These are phyloP conservation scores for Prunus mume DNA, from an alignment of 306 rosid genomes.

Conservation along the genomic window DNA sequence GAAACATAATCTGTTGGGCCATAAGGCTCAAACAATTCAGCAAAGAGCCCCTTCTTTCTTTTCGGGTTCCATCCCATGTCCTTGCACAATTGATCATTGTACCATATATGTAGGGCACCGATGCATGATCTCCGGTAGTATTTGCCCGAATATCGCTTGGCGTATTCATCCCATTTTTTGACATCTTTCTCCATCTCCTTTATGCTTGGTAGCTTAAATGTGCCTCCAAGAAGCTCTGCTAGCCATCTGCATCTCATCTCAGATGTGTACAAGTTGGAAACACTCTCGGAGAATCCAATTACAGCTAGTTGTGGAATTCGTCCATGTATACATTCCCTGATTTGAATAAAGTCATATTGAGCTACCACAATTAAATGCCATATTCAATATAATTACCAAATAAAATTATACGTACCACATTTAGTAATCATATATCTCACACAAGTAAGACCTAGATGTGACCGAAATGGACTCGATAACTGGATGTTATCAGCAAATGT, in stretches of 20 bases:
- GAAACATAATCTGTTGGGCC: conserved; percentile 56
- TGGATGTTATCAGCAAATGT: background rate
- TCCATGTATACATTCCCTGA: conserved; percentile 46
- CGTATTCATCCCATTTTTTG: conserved; percentile 36
- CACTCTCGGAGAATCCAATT: conserved; percentile 44
- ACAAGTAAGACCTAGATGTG: background rate
- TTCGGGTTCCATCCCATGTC: conserved; percentile 70
- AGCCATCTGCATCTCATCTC: conserved; percentile 74
- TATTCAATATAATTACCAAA: background rate
- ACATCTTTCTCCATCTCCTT: conserved; percentile 56
- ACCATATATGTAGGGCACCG: conserved; percentile 47
- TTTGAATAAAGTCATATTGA: background rate
- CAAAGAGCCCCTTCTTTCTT: conserved; percentile 55
- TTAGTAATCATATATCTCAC: background rate
- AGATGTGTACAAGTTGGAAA: conserved; percentile 49
- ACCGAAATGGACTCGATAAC: too few relatives aligned
- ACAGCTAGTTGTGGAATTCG: conserved; percentile 45
- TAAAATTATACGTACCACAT: background rate
- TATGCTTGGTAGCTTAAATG: conserved; percentile 53
- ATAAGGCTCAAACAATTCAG: conserved; percentile 60
- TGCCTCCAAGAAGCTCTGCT: conserved; percentile 54
- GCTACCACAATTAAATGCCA: background rate
- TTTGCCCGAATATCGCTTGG: conserved; percentile 33
- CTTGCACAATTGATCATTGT: conserved; percentile 57
- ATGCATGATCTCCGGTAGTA: conserved; percentile 50